These are phyloP conservation scores for Xylaria flabelliformis DNA, from an alignment of 495 filamentous ascomycete genomes.

Conservation along the genomic window DNA sequence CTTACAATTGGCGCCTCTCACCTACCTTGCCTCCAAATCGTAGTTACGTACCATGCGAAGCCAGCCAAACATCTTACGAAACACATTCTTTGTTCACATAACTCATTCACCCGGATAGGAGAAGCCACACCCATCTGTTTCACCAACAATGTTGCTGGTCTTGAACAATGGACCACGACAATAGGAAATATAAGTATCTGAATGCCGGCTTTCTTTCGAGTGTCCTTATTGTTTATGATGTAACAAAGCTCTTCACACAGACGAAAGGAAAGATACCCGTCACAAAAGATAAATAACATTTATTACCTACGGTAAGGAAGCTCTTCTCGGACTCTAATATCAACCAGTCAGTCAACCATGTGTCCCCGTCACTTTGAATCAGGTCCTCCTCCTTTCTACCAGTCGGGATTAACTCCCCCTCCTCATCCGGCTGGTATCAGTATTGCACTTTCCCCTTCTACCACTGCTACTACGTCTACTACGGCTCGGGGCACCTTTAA, in stretches of 20 bases:
- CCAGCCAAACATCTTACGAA: not conserved
- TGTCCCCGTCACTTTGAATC: not conserved
- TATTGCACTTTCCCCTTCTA: not conserved
- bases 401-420: not conserved
- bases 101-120: not conserved
- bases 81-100: not conserved
- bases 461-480: not conserved
- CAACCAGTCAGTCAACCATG: not conserved
- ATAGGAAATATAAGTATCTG: not conserved
- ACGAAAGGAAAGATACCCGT: not conserved
- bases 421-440: not conserved
- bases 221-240: not conserved
- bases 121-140: not conserved
- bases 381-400: not conserved
- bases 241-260: not conserved
- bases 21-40: not conserved
- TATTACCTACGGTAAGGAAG: not conserved
- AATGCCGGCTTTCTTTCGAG: not conserved
- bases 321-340: not conserved
- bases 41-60: not conserved
- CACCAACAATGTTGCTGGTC: not conserved
- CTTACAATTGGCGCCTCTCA: not conserved
- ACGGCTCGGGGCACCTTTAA: not conserved
- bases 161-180: not conserved
- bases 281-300: not conserved